A percentile compares a stretch with the other conserved stretches of the same genome.
phyloP scores from a whole-genome alignment of 768 basidiomycete species.

The Mycena floridula region DNA sequence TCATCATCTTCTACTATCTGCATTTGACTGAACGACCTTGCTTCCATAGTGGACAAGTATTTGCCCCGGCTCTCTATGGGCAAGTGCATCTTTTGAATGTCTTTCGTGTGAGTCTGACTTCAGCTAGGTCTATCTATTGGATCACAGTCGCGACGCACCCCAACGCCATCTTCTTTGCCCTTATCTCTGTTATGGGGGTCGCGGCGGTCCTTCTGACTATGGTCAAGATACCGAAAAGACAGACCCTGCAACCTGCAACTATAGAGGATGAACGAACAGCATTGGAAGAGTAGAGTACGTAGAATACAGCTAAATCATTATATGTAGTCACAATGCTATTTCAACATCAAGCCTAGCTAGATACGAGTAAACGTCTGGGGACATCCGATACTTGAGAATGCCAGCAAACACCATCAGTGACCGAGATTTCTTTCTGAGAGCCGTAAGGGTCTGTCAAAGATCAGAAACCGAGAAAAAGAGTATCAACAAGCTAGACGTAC shows the following conservation, averaged over 20 bases:
- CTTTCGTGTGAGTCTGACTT: no score
- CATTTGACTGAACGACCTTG: slow-evolving; percentile 2
- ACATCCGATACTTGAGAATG: slow-evolving; percentile 84
- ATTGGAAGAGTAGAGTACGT: no score
- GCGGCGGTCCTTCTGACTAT: no score
- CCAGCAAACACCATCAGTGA: slow-evolving; percentile 87
- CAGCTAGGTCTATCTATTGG: no score
- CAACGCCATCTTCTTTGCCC: no score
- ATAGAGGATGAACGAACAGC: no score
- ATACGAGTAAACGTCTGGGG: slow-evolving; percentile 85
- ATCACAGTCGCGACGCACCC: no score
- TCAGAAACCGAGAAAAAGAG: slow-evolving; percentile 13
- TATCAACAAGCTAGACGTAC: slow-evolving; percentile 32
- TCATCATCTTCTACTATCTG: slow-evolving; percentile 2
- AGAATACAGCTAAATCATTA: no score
- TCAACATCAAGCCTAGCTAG: slow-evolving; percentile 82
- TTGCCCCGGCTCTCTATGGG: slow-evolving; percentile 72
- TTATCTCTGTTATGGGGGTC: no score
- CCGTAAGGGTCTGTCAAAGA: slow-evolving; percentile 47
- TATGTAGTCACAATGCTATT: slow-evolving; percentile 65
- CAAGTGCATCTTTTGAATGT: slow-evolving; percentile 70
- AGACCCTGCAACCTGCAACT: no score
- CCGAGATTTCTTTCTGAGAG: slow-evolving; percentile 73
- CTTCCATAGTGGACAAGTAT: slow-evolving; percentile 48
- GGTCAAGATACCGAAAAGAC: no score